A percentile compares a stretch with the other conserved stretches of the same genome.
Conservation (phyloP, 1,139 yeast genomes). For the Saccharomyces pastorianus region DNA sequence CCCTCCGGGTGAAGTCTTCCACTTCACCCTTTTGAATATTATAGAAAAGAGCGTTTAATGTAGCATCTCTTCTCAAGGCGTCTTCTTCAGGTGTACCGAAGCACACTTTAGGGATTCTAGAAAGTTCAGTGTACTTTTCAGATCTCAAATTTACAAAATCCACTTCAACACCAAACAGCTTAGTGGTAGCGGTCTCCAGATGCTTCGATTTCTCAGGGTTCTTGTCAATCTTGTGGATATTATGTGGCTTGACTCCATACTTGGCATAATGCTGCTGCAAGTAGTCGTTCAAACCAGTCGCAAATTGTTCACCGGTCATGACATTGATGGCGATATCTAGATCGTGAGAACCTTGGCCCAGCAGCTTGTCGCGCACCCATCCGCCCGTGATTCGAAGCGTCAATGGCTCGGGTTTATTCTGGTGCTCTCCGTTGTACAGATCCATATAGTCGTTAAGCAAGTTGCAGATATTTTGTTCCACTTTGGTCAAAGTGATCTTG, state of each 20-base stretch:
- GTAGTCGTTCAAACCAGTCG: slow-evolving; percentile 52
- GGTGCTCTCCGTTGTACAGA: slow-evolving; percentile 15
- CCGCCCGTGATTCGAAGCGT: slow-evolving; percentile 90
- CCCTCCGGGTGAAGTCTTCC: slow-evolving; percentile 78
- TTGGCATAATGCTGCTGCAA: slow-evolving; percentile 33
- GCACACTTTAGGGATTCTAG: slow-evolving; percentile 66
- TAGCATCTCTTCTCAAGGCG: slow-evolving; percentile 89
- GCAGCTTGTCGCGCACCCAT: slow-evolving; percentile 92
- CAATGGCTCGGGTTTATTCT: slow-evolving; percentile 24
- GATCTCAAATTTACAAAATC: slow-evolving; percentile 89
- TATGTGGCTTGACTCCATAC: slow-evolving; percentile 40
- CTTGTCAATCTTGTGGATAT: slow-evolving; percentile 72
- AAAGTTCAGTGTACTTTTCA: slow-evolving; percentile 73
- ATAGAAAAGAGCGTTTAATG: slow-evolving; percentile 83
- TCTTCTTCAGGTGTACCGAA: slow-evolving; percentile 91
- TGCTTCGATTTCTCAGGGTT: slow-evolving; percentile 96
- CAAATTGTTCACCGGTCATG: slow-evolving; percentile 82
- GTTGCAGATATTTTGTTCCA: slow-evolving; percentile 24
- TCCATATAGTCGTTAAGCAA: slow-evolving; percentile 24
- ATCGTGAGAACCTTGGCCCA: slow-evolving; percentile 76
- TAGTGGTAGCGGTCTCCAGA: slow-evolving; percentile 91
- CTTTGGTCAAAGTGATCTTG: slow-evolving; percentile 15
- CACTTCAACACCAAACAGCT: slow-evolving; percentile 67
- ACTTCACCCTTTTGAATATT: slow-evolving; percentile 58
- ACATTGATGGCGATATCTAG: slow-evolving; percentile 83